phyloP scores from a whole-genome alignment of 2,329 filamentous ascomycete genomes.

The Verruconis gallopava region DNA sequence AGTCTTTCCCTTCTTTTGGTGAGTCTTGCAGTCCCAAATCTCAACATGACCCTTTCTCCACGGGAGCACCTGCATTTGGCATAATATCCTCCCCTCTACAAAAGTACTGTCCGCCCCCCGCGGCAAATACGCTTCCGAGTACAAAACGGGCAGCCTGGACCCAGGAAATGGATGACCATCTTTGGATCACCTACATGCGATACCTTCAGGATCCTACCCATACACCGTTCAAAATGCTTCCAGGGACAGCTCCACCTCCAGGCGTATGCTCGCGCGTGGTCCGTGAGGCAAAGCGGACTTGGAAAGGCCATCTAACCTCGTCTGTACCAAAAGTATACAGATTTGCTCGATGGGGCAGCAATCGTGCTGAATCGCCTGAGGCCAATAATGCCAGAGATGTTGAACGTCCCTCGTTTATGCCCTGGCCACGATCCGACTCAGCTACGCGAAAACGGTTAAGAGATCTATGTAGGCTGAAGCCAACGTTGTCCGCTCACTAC shows the following conservation, averaged over 20 bases:
- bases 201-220: constrained; percentile 54
- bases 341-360: constrained; percentile 8
- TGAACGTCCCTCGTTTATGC: constrained; percentile 24
- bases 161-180: constrained; percentile 50
- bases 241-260: constrained; percentile 48
- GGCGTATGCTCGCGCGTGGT: constrained; percentile 52
- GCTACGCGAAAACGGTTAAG: constrained; percentile 46
- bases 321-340: constrained; percentile 17
- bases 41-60: neutral
- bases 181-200: constrained; percentile 53
- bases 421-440: constrained; percentile 45
- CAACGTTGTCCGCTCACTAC: constrained; percentile 50
- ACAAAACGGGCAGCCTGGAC: constrained; percentile 35
- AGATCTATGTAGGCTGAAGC: constrained; percentile 46
- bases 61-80: neutral
- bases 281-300: constrained; percentile 46
- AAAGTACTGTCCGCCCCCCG: constrained; percentile 14
- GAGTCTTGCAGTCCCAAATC: neutral
- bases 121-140: neutral
- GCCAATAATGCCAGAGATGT: constrained; percentile 26
- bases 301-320: constrained; percentile 35
- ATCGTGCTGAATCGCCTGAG: constrained; percentile 21
- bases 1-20: constrained; percentile 43
- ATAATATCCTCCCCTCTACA: constrained; percentile 19
- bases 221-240: constrained; percentile 54